Conservation (phyloP, 2,329 filamentous ascomycete species). For the Exserohilum rostratum region DNA sequence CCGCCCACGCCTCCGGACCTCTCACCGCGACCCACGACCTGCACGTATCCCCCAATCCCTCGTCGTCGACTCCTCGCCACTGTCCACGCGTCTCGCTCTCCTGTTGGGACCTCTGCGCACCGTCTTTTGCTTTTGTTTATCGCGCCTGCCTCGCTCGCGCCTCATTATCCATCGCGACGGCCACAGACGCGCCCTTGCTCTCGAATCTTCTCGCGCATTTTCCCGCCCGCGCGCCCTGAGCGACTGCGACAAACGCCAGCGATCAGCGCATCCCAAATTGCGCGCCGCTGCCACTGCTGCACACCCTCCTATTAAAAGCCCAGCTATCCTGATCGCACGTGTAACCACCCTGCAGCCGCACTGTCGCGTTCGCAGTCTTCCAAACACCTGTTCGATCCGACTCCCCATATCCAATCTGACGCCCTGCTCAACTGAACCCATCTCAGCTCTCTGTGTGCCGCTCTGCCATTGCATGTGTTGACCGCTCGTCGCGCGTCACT, state of each 20-base stretch:
- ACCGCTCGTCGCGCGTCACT: constrained; percentile 18
- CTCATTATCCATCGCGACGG: constrained; percentile 15
- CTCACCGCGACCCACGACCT: constrained; percentile 24
- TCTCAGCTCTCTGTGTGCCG: constrained; percentile 20
- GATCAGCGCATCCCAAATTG: constrained; percentile 19
- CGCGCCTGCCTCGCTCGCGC: constrained; percentile 14
- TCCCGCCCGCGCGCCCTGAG: constrained; percentile 27
- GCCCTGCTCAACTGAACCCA: constrained; percentile 36
- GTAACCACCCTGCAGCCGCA: constrained; percentile 42
- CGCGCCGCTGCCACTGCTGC: constrained; percentile 27
- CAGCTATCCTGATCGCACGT: constrained; percentile 35
- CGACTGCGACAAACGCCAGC: constrained; percentile 19
- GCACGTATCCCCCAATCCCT: constrained; percentile 12
- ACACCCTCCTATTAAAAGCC: constrained; percentile 25
- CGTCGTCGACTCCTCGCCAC: constrained; percentile 11
- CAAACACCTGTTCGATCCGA: constrained; percentile 41
- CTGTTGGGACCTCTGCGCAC: constrained; percentile 11
- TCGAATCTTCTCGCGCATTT: constrained; percentile 24
- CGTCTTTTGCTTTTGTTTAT: constrained; percentile 11
- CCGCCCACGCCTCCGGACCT: constrained; percentile 26
- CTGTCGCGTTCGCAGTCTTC: constrained; percentile 44
- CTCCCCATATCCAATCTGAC: constrained; percentile 18
- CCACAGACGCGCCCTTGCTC: constrained; percentile 30
- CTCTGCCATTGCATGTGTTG: constrained; percentile 17
- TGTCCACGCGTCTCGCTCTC: constrained; percentile 13